Evolutionary conservation across 1,284 basidiomycete genomes (phyloP).

Genomic region (Flammula alnicola): DNA sequence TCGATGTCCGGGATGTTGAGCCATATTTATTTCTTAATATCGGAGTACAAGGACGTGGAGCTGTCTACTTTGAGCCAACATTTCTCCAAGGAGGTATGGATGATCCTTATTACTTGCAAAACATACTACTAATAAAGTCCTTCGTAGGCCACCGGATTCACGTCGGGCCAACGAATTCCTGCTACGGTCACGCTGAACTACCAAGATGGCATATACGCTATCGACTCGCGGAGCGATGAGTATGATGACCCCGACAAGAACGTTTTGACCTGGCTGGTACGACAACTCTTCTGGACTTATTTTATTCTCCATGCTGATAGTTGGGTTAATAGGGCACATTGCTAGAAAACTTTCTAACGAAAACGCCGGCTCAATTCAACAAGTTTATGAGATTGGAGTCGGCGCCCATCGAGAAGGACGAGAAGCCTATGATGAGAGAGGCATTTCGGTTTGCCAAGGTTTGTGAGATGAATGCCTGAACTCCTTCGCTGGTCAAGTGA

Average conservation of each 20-base stretch:
- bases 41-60: constrained; percentile 66
- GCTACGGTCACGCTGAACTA: constrained; percentile 72
- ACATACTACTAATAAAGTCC: not conserved
- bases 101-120: not conserved
- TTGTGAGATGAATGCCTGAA: constrained; percentile 18
- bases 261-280: constrained; percentile 80
- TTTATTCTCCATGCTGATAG: constrained; percentile 6
- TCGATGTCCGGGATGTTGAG: constrained; percentile 84
- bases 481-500: not conserved
- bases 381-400: constrained; percentile 56
- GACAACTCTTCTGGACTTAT: constrained; percentile 26
- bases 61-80: constrained; percentile 57
- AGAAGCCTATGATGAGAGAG: constrained; percentile 53
- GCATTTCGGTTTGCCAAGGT: constrained; percentile 88
- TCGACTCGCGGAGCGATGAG: constrained; percentile 72
- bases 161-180: constrained; percentile 83
- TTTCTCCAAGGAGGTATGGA: constrained; percentile 64
- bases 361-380: constrained; percentile 67
- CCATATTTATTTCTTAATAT: constrained; percentile 89
- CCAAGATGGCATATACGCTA: constrained; percentile 73
- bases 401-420: constrained; percentile 36
- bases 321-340: constrained; percentile 70
- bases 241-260: constrained; percentile 60
- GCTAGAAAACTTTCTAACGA: constrained; percentile 89
- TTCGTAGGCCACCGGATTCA: constrained; percentile 68